phyloP scores from a whole-genome alignment of 176 grass and related monocot genomes.

The Juncus effusus region DNA sequence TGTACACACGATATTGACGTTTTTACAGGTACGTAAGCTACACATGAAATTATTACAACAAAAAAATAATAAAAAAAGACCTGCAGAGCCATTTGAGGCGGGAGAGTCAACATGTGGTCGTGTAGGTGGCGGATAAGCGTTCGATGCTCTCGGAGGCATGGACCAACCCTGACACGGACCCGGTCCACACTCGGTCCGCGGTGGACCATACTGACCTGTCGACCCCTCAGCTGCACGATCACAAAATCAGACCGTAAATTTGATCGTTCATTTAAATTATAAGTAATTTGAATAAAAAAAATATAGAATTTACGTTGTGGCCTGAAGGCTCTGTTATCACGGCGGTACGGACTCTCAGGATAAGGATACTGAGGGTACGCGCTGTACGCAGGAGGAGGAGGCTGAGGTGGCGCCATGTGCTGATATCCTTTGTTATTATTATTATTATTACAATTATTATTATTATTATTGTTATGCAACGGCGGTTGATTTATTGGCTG shows the following conservation, averaged over 20 bases:
- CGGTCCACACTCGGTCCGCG: conserved; percentile 43
- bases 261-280: neutral
- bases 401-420: conserved; percentile 52
- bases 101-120: conserved; percentile 50
- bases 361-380: conserved; percentile 42
- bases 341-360: conserved; percentile 41
- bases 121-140: conserved; percentile 39
- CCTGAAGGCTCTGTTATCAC: conserved; percentile 37
- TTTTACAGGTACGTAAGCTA: neutral
- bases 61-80: conserved; percentile 27
- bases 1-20: no score
- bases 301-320: neutral
- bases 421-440: conserved; percentile 55
- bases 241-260: neutral
- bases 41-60: conserved; percentile 12
- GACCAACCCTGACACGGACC: conserved; percentile 60
- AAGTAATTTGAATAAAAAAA: conserved; percentile 1
- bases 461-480: conserved; percentile 32
- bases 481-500: conserved; percentile 32
- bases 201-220: conserved; percentile 45
- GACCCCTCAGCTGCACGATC: conserved; percentile 31
- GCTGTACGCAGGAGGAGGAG: conserved; percentile 59
- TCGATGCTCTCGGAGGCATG: conserved; percentile 53
- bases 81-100: conserved; percentile 50
- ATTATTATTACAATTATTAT: conserved; percentile 2